Evolutionary conservation across 2,329 filamentous ascomycete genomes (phyloP).

Genomic region (Fusarium sp.): DNA sequence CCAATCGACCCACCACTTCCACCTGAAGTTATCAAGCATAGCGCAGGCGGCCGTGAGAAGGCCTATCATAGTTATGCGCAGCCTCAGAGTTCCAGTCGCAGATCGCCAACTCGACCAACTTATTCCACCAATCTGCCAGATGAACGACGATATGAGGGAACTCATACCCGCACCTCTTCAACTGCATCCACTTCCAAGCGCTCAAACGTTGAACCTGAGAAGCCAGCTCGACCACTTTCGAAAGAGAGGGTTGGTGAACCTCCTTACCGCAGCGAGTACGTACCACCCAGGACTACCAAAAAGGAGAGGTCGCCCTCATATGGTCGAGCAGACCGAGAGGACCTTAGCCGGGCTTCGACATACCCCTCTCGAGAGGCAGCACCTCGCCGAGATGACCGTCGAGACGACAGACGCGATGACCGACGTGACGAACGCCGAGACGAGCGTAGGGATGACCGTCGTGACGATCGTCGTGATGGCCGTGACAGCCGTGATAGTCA

Average conservation of each 20-base stretch:
- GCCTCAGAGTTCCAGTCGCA: conserved; percentile 26
- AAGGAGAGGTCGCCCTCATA: conserved; percentile 49
- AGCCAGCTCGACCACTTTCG: conserved; percentile 46
- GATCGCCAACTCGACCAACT: conserved; percentile 48
- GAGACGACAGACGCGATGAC: no score
- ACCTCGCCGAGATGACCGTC: no score
- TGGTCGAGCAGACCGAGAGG: conserved; percentile 40
- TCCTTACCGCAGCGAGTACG: conserved; percentile 43
- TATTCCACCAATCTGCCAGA: conserved; percentile 44
- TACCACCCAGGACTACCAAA: conserved; percentile 44
- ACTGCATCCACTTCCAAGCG: conserved; percentile 46
- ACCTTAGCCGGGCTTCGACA: conserved; percentile 20
- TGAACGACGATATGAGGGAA: conserved; percentile 44
- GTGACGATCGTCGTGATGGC: not conserved
- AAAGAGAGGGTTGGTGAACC: conserved; percentile 45
- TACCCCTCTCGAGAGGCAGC: no score
- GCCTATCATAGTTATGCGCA: conserved; percentile 51
- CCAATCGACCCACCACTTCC: conserved; percentile 53
- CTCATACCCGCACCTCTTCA: conserved; percentile 41
- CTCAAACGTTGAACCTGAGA: conserved; percentile 43
- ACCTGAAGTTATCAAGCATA: conserved; percentile 57
- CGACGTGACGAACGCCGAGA: no score
- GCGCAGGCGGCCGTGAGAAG: conserved; percentile 57
- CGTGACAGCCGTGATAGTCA: conserved; percentile 16
- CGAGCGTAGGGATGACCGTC: no score